These are phyloP conservation scores for Schizophyllum amplum DNA, from an alignment of 1,284 basidiomycete genomes.

Conservation along the genomic window DNA sequence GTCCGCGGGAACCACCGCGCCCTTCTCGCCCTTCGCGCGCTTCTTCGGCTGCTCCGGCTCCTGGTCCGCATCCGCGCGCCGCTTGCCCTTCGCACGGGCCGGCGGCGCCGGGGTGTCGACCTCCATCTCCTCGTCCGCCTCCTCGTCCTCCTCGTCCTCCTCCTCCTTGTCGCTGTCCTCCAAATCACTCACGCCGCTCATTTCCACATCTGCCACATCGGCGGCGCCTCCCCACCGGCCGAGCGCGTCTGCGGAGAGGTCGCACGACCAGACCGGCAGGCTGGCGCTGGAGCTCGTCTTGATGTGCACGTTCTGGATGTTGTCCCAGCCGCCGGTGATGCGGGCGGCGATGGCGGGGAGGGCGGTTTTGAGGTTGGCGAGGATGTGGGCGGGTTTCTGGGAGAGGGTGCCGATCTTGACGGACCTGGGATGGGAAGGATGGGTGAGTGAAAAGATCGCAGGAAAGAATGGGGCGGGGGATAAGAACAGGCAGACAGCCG, in stretches of 20 bases:
- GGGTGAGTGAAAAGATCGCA: not conserved
- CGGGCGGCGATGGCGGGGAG: slow-evolving; percentile 70
- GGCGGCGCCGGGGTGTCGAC: slow-evolving; percentile 15
- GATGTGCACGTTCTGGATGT: slow-evolving; percentile 84
- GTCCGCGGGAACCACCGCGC: not conserved
- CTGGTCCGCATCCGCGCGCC: slow-evolving; percentile 12
- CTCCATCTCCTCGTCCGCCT: slow-evolving; percentile 33
- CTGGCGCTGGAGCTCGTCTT: slow-evolving; percentile 85
- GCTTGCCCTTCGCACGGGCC: slow-evolving; percentile 11
- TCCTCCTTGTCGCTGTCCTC: no score
- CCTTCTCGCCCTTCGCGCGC: slow-evolving; percentile 20
- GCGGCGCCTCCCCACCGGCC: slow-evolving; percentile 51
- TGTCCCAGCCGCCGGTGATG: slow-evolving; percentile 84
- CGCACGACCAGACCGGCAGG: slow-evolving; percentile 85
- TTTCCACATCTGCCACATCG: slow-evolving; percentile 23
- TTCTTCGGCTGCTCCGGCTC: slow-evolving; percentile 31
- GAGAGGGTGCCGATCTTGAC: slow-evolving; percentile 79
- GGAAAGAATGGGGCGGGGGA: no score
- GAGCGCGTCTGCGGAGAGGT: slow-evolving; percentile 52
- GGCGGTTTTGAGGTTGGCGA: slow-evolving; percentile 74
- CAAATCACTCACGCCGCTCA: slow-evolving; percentile 17
- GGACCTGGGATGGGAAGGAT: slow-evolving; percentile 39
- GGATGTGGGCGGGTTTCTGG: slow-evolving; percentile 66
- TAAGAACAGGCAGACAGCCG: no score
- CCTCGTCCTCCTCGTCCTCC: slow-evolving; percentile 15